Evolutionary conservation across 2,329 filamentous ascomycete species (phyloP).

Genomic region (Cadophora gregata): DNA sequence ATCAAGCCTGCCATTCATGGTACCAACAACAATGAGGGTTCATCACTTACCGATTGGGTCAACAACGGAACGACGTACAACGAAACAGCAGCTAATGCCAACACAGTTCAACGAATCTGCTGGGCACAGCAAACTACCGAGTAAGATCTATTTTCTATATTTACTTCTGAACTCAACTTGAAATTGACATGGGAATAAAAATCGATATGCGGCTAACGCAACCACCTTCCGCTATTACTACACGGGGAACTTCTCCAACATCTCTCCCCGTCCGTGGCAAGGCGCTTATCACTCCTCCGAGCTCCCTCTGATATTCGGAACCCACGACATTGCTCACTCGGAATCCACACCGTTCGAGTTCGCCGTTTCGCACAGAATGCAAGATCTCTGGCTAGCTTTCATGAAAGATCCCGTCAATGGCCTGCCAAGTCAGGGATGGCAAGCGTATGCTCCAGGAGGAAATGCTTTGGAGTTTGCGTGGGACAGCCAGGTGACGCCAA

Average conservation of each 20-base stretch:
- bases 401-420: constrained; percentile 43
- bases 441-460: constrained; percentile 23
- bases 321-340: constrained; percentile 24
- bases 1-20: constrained; percentile 40
- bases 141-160: constrained; percentile 14
- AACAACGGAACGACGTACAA: constrained; percentile 27
- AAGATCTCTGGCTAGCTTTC: constrained; percentile 45
- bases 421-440: constrained; percentile 29
- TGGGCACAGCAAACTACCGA: constrained; percentile 23
- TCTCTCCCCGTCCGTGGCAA: constrained; percentile 38
- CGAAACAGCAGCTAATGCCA: constrained; percentile 16
- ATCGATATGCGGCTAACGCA: constrained; percentile 23
- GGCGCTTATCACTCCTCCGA: constrained; percentile 45
- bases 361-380: constrained; percentile 38
- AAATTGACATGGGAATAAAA: neutral
- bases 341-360: constrained; percentile 37
- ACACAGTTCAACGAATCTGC: constrained; percentile 18
- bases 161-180: neutral
- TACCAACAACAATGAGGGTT: constrained; percentile 41
- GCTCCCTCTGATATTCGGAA: constrained; percentile 44
- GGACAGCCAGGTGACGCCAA: constrained; percentile 9
- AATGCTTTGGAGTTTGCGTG: constrained; percentile 25
- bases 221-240: constrained; percentile 44
- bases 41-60: constrained; percentile 32
- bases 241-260: constrained; percentile 44